Base-by-base conservation (phyloP, 192 early-diverging fungal species). In the Backusella tuberculispora region DNA sequence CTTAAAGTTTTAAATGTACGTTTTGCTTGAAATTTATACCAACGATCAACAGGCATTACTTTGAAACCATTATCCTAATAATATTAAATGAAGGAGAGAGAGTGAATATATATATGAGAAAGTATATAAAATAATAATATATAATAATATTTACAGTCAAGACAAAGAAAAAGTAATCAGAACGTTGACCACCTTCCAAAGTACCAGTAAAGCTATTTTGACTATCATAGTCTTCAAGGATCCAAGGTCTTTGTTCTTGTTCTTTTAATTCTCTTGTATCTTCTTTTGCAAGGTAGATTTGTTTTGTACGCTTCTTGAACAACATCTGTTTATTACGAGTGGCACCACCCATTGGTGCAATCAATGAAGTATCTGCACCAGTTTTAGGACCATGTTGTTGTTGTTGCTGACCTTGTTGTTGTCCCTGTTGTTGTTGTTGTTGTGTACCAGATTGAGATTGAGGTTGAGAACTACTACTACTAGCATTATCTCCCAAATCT, bases 231-330 rank as follows among this genome's bases (percentile, higher is more conserved):
- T 95, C 93, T 69, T 93, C 92, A 0, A 95, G 78, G 0, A 95
- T 85, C 92, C 92, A 95, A 1, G 91, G 92, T 45, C 87, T 80
- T 14, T 88, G 84, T 82, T 95, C 93, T 78, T 91, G 89, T 56
- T 91, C 91, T 45, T 90, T 89, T 56, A 93, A 73, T 37, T 90
- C 85, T 21, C 92, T 90, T 68, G 86, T 87, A 24, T 91, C 88
- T 75, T 93, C 91, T 71, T 92, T 87, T 38, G 92, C 92, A 66
- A 93, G 81, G 64, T 84, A 92, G 26, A 95, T 87, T 78, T 95
- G 93, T 60, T 86, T 88, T n/a, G 93, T 95, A 9, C 89, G 85
- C 77, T 92, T 93, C 78, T 93, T 93, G 71, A 94, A 94, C 48
- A 94, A 64, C 73, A 90, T 92, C 76, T 92, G 85, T 66, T 90